Evolutionary conservation across 1,284 basidiomycete species (phyloP), one percentile per base, ranked within the genome.

Genomic region (Heliocybe sulcata): DNA sequence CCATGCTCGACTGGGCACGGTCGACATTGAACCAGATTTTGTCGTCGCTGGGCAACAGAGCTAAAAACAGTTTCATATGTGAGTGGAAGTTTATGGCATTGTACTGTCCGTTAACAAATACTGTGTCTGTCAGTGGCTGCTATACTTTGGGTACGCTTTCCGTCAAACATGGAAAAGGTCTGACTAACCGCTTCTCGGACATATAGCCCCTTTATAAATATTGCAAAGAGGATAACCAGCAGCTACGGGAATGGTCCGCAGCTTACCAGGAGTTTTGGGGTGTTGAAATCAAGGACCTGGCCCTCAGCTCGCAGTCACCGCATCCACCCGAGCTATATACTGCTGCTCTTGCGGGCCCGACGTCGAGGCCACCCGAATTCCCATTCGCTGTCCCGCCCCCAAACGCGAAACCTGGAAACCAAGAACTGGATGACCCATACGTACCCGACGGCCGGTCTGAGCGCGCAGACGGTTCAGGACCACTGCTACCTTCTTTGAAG

Each of bases 221-320:
- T 64, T 76, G 75, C 56, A 74, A 80, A 55, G 72, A 77, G 45
- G 80, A 85, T 54, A 77, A 77, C 58, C 69, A 72, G 27, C 72
- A 74, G 54, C 63, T 87, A 54, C 72, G 76, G n/a, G 67, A 66
- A 47, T 85, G 80, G 82, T 76, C 74, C 52, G 69, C 71, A 42
- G 77, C 82, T 29, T 85, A 84, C 56, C 81, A 85, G 63, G 82
- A 83, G 56, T 65, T 77, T n/a, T 85, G 79, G 77, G 85, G 85
- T 20, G 74, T 78, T 25, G 72, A 74, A 54, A 74, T 82, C 38
- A 69, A 69, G 25, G 80, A 82, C 33, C 38, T 42, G 9, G 52
- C 52, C 3, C 20, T 25, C 23, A 49, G 12, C 23, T 25, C 22
- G 6, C 47, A 29, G 27, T 49, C 47, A 22, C 22, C 47, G 4